These are phyloP conservation scores for Suillus spraguei DNA, from an alignment of 768 basidiomycete species.

Conservation along the genomic window DNA sequence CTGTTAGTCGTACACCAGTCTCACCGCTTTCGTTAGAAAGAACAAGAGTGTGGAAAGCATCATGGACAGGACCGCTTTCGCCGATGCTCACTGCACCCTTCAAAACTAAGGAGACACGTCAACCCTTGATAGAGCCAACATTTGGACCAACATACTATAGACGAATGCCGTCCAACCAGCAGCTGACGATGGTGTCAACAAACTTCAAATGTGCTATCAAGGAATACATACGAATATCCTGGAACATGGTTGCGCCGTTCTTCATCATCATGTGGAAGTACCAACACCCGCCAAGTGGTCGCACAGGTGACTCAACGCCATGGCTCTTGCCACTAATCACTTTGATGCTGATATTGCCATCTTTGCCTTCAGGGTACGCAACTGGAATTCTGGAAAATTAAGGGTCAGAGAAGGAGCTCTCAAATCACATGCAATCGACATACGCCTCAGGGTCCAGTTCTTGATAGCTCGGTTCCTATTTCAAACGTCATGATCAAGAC, in stretches of 20 bases:
- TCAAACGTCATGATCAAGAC: constrained; percentile 11
- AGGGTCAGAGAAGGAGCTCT: constrained; percentile 7
- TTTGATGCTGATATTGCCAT: constrained; percentile 71
- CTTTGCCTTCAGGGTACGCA: constrained; percentile 69
- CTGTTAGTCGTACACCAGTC: constrained; percentile 68
- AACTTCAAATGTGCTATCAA: background rate
- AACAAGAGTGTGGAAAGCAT: constrained; percentile 81
- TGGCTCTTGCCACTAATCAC: constrained; percentile 91
- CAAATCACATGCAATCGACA: constrained; percentile 18
- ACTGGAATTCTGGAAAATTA: constrained; percentile 58
- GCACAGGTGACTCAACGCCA: constrained; percentile 84
- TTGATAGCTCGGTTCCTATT: constrained; percentile 79
- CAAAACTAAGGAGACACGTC: constrained; percentile 26
- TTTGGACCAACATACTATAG: constrained; percentile 57
- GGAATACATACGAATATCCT: constrained; percentile 70
- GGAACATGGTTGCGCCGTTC: constrained; percentile 66
- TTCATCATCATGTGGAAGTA: constrained; percentile 80
- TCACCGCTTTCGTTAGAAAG: constrained; percentile 61
- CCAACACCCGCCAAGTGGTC: constrained; percentile 93
- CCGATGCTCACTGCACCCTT: constrained; percentile 67
- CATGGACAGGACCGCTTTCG: constrained; percentile 45
- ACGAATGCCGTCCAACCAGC: constrained; percentile 89
- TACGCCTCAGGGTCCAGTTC: constrained; percentile 71
- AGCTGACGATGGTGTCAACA: constrained; percentile 41
- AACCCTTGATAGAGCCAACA: constrained; percentile 9